Evolutionary conservation across 2,329 filamentous ascomycete genomes (phyloP).

Genomic region (Arthrobotrys pseudoclavata): DNA sequence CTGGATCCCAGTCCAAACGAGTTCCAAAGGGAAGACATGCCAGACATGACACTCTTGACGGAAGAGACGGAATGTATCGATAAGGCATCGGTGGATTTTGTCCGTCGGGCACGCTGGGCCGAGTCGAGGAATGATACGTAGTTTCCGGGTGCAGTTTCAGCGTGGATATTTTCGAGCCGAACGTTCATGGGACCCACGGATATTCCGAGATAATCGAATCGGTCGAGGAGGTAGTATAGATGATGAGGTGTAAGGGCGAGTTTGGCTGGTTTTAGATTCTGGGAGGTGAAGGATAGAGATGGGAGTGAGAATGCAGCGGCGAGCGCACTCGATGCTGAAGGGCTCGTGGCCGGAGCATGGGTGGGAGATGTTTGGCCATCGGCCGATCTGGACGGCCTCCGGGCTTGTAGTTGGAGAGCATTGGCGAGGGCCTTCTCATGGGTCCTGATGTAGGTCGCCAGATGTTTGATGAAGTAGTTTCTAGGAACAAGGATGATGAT

Average conservation of each 20-base stretch:
- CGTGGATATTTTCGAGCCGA: constrained; percentile 92
- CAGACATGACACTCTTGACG: constrained; percentile 96
- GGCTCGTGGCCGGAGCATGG: constrained; percentile 69
- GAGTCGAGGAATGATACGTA: constrained; percentile 88
- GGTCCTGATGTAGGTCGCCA: constrained; percentile 94
- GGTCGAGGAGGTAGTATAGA: constrained; percentile 93
- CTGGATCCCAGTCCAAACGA: constrained; percentile 87
- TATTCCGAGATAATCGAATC: constrained; percentile 92
- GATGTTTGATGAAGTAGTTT: constrained; percentile 82
- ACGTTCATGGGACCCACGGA: constrained; percentile 96
- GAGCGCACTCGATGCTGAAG: constrained; percentile 78
- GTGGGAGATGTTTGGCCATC: constrained; percentile 62
- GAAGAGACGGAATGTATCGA: constrained; percentile 97
- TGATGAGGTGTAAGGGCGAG: constrained; percentile 94
- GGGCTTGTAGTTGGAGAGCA: constrained; percentile 81
- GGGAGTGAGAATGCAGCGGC: constrained; percentile 89
- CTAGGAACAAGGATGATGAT: constrained; percentile 43
- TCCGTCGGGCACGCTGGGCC: constrained; percentile 69
- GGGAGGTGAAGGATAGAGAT: constrained; percentile 84
- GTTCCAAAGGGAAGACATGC: constrained; percentile 93
- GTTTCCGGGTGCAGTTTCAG: constrained; percentile 85
- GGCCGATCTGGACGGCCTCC: constrained; percentile 39
- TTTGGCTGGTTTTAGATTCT: constrained; percentile 88
- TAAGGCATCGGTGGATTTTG: constrained; percentile 83
- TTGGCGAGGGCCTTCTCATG: constrained; percentile 98